Evolutionary conservation across 768 basidiomycete genomes (phyloP).

Genomic region (Rhodotorula toruloides): DNA sequence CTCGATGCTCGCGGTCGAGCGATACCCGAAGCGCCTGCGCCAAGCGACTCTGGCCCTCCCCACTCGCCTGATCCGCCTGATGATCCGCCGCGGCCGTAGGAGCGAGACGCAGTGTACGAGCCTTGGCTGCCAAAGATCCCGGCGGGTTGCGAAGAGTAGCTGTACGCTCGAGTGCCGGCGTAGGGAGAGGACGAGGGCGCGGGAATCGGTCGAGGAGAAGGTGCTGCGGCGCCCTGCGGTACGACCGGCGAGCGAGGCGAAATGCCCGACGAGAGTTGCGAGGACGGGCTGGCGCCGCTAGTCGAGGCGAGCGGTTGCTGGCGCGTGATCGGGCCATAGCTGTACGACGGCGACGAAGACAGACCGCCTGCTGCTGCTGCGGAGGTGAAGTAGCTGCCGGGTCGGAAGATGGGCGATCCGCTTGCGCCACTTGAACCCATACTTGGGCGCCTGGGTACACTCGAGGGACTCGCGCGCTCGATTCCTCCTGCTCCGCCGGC

Average conservation of each 20-base stretch:
- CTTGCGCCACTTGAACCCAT: not conserved
- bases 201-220: not conserved
- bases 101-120: not conserved
- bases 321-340: constrained; percentile 7
- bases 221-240: not conserved
- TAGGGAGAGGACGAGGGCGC: not conserved
- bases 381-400: constrained; percentile 26
- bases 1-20: not conserved
- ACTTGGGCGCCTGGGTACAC: not conserved
- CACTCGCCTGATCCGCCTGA: not conserved
- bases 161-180: too few relatives aligned
- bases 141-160: not conserved
- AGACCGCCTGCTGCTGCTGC: not conserved
- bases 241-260: constrained; percentile 1
- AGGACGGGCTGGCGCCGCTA: not conserved
- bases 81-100: not conserved
- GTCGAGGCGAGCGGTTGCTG: constrained; percentile 3
- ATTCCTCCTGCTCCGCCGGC: not conserved
- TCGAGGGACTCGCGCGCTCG: constrained; percentile 13
- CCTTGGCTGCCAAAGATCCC: not conserved
- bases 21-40: too few relatives aligned
- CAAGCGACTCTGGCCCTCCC: not conserved
- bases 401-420: constrained; percentile 29
- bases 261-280: constrained; percentile 9
- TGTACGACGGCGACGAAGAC: constrained; percentile 3